Evolutionary conservation across 2,329 filamentous ascomycete genomes (phyloP).

Genomic region (Verticillium nonalfalfae): DNA sequence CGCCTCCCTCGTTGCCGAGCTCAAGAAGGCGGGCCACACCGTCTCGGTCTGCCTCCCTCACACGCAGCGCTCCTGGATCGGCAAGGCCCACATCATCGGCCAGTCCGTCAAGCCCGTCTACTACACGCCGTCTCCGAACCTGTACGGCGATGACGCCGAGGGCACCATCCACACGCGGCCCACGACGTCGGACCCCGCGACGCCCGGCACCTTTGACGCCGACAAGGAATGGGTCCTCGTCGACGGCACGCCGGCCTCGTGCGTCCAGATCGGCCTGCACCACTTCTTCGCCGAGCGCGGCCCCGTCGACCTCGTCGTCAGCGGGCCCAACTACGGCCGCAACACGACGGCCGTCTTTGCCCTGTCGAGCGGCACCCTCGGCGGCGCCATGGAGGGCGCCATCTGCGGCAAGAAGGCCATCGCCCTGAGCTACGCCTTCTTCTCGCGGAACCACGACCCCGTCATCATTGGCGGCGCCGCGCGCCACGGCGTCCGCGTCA

Average conservation of each 20-base stretch:
- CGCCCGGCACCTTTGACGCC: conserved; percentile 26
- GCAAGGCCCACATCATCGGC: conserved; percentile 94
- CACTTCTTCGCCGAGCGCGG: conserved; percentile 71
- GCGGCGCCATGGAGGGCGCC: conserved; percentile 71
- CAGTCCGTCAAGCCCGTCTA: conserved; percentile 79
- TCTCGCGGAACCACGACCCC: conserved; percentile 76
- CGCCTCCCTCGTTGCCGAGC: conserved; percentile 63
- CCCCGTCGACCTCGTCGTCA: conserved; percentile 70
- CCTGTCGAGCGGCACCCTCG: conserved; percentile 70
- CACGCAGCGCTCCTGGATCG: conserved; percentile 94
- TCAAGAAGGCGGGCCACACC: conserved; percentile 71
- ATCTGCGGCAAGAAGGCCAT: conserved; percentile 65
- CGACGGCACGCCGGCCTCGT: conserved; percentile 74
- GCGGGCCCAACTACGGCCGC: conserved; percentile 76
- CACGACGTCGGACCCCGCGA: conserved; percentile 33
- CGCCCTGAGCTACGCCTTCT: conserved; percentile 87
- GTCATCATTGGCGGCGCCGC: conserved; percentile 73
- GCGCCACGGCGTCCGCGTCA: conserved; percentile 65
- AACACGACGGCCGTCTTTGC: conserved; percentile 79
- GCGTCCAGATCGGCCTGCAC: conserved; percentile 75
- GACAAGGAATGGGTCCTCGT: conserved; percentile 77
- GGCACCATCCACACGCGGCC: conserved; percentile 57
- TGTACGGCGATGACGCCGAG: conserved; percentile 40
- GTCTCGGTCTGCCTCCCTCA: conserved; percentile 90
- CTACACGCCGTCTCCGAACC: conserved; percentile 56